These are phyloP conservation scores for Boletus barrowsii DNA, from an alignment of 768 basidiomycete species.

Conservation along the genomic window DNA sequence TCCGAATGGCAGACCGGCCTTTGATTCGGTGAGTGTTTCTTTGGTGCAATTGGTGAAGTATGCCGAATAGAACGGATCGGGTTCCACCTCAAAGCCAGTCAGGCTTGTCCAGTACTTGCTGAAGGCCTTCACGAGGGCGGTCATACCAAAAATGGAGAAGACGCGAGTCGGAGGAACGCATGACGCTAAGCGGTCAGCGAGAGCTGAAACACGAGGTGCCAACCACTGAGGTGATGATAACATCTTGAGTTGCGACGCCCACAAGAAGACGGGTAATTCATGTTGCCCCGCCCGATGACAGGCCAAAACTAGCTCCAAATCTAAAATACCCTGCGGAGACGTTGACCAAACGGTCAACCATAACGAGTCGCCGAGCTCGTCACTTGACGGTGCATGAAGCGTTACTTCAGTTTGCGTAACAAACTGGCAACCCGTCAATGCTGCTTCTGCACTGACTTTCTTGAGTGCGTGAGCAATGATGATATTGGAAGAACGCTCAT, in stretches of 20 bases:
- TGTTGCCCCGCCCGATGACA: conserved; percentile 45
- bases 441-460: conserved; percentile 36
- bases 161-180: conserved; percentile 44
- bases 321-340: conserved; percentile 26
- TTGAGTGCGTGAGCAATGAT: conserved; percentile 51
- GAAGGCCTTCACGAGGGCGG: conserved; percentile 41
- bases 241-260: conserved; percentile 35
- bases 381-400: conserved; percentile 21
- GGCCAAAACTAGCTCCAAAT: conserved; percentile 44
- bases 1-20: conserved; percentile 28
- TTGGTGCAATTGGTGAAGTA: conserved; percentile 43
- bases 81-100: conserved; percentile 37
- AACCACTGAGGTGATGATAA: conserved; percentile 29
- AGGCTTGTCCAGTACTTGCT: conserved; percentile 41
- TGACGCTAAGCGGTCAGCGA: conserved; percentile 36
- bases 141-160: conserved; percentile 50
- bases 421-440: conserved; percentile 37
- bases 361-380: conserved; percentile 31
- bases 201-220: conserved; percentile 32
- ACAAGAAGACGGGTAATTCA: conserved; percentile 53
- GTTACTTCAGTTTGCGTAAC: conserved; percentile 33
- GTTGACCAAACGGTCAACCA: conserved; percentile 52
- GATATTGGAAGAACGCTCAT: conserved; percentile 51
- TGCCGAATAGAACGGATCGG: conserved; percentile 50
- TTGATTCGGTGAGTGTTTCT: conserved; percentile 33